Base-by-base conservation (phyloP, 306 rosid species). In the Corylus americana region DNA sequence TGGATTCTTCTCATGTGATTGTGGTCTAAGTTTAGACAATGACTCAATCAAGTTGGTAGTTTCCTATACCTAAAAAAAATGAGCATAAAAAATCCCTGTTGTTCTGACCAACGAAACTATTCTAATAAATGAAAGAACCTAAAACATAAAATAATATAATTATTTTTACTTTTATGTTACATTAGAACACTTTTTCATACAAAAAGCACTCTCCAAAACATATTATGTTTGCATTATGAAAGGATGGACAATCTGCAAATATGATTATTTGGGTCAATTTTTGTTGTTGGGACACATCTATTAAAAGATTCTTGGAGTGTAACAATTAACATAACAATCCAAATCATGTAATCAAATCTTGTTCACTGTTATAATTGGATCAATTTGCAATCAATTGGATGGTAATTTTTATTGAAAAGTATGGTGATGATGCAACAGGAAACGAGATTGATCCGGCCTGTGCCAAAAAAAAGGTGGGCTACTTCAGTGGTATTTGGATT, bases 1-100 rank as follows among this genome's bases (percentile, higher is more conserved):
- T 73, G 78, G 93, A 86, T 87, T 85, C 81, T 83, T 77, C 77
- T 83, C 91, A 81, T 92, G 91, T 87, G 92, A 91, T 79, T 73
- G 1, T 79, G 82, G 79, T 81, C 67, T 54, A 80, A 79, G 35
- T 63, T 66, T 66, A 67, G 79, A 80, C 45, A 71, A 77, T 42
- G 78, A 85, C 74, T 11, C 45, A 55, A 81, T 48, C 57, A 73
- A 80, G 20, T 49, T 35, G 69, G 12, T 73, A 35, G 4, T 50
- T 50, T 50, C 5, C 37, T n/a, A 8, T 16, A 18, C 51, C 45
- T 55, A 8, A n/a, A 69, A 51, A 35, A 17, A 27, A 58, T 42
- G 14, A 16, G 10, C 17, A 31, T 3, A 39, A 67, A 39, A 39
- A 39, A 39, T 10, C 39, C 49, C 22, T 18, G 12, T 67, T n/a